These are phyloP conservation scores for Wallacemonas collosoma DNA, from an alignment of 208 protist species.

Conservation along the genomic window DNA sequence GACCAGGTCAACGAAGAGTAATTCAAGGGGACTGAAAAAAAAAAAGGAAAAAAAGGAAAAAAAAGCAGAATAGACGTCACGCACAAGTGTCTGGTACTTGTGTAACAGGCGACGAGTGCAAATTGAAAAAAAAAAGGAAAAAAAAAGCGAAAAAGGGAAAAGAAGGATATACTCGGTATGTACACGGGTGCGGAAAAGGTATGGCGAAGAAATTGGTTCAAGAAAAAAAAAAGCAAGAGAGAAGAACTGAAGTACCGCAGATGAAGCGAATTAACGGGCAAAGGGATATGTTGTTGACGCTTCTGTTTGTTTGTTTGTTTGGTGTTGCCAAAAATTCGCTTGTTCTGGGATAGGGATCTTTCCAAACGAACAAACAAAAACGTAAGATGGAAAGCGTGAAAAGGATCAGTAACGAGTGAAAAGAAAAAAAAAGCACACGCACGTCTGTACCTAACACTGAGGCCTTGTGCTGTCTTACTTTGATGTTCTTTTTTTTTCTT, in stretches of 20 bases:
- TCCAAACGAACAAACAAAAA: no score
- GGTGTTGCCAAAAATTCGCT: no score
- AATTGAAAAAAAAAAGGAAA: not conserved
- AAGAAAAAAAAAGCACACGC: conserved; percentile 13
- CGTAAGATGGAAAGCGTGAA: no score
- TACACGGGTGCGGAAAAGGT: no score
- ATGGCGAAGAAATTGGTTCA: no score
- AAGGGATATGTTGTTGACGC: no score
- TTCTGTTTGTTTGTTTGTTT: no score
- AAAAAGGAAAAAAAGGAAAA: conserved; percentile 13
- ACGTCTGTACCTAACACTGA: not conserved
- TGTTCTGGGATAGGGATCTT: no score
- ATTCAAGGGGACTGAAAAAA: conserved; percentile 17
- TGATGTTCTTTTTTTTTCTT: conserved; percentile 17
- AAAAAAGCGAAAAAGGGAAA: conserved; percentile 17
- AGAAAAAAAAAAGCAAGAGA: no score
- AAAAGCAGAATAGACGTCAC: conserved; percentile 10
- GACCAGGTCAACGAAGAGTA: not conserved
- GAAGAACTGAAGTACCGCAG: no score
- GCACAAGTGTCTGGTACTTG: not conserved
- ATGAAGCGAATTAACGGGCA: no score
- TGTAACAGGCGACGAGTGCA: not conserved
- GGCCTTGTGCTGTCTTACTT: conserved; percentile 15
- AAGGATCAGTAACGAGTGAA: not conserved
- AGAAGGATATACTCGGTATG: no score